Evolutionary conservation across 345 rosid species (phyloP).

Genomic region (Citrus maxima): DNA sequence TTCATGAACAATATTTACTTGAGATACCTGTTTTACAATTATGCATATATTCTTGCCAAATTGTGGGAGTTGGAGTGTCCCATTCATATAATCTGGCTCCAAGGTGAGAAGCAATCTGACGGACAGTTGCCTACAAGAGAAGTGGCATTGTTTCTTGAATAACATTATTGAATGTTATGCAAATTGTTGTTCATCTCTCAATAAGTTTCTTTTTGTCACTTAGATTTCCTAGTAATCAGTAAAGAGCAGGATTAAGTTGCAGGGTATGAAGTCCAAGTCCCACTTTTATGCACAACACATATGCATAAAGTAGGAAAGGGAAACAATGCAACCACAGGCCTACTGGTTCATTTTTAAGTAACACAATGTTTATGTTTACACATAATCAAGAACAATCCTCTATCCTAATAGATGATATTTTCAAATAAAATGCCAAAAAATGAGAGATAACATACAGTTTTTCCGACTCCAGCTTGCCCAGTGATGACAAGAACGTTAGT

Average conservation of each 20-base stretch:
- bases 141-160: constrained; percentile 1
- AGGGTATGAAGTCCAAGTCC: neutral
- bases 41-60: constrained; percentile 88
- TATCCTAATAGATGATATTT: neutral
- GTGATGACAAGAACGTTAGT: constrained; percentile 58
- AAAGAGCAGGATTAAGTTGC: neutral
- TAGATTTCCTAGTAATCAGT: neutral
- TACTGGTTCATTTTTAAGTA: neutral
- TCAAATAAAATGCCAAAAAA: neutral
- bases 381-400: neutral
- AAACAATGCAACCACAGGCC: neutral
- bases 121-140: constrained; percentile 57
- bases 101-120: constrained; percentile 62
- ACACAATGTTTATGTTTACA: neutral
- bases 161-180: neutral
- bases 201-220: neutral
- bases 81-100: constrained; percentile 82
- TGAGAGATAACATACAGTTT: constrained; percentile 60
- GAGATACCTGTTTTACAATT: constrained; percentile 59
- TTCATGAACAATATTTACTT: constrained; percentile 5
- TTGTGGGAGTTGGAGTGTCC: constrained; percentile 89
- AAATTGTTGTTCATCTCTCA: neutral
- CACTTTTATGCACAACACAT: neutral
- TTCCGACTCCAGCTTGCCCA: constrained; percentile 94
- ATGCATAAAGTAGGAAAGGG: neutral